Evolutionary conservation across 169 alveolate genomes (phyloP), one percentile per base, ranked within the genome.

Genomic region (Blepharisma undulans): DNA sequence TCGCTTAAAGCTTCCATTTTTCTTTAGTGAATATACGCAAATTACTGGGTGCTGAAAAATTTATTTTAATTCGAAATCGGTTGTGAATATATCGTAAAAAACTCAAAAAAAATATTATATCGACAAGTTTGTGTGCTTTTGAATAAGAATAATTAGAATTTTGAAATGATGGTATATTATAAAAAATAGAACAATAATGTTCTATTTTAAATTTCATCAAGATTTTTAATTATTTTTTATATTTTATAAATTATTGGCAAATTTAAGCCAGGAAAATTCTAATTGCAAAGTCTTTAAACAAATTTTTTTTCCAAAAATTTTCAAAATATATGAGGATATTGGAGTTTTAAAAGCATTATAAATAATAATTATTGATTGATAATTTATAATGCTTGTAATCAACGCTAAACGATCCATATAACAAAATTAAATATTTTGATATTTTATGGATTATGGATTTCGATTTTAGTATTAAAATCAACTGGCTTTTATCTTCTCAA

Each of bases 1-100:
- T 97, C 98, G 25, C 91, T 91, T 61, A 97, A 87, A 19, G 98
- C 98, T 29, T 27, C 86, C 86, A 78, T 78, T 29, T 78, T 78
- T 78, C 25, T 78, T 32, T 27, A 74, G 80, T 25, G 80, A 25
- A 25, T 74, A 25, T 48, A 48, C 66, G 66, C 10, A 48, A 48
- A 48, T 48, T 48, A 48, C 66, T 48, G 66, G 66, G 66, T 48
- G 0, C 7, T 12, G 66, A 48, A 48, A 48, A 10, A 48, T 48
- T 48, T 48, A 48, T 48, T 48, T 48, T 48, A 48, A 48, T 48
- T 48, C 14, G 2, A 2, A 10, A 5, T 48, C 66, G 14, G 66
- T 10, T 48, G 66, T 12, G 66, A 48, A 48, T 10, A 48, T 48
- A 10, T 5, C 7, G 14, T 48, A 48, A 48, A 48, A 48, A 48